phyloP scores from a whole-genome alignment of 768 basidiomycete genomes.

The Xerocomellus dryophilus region DNA sequence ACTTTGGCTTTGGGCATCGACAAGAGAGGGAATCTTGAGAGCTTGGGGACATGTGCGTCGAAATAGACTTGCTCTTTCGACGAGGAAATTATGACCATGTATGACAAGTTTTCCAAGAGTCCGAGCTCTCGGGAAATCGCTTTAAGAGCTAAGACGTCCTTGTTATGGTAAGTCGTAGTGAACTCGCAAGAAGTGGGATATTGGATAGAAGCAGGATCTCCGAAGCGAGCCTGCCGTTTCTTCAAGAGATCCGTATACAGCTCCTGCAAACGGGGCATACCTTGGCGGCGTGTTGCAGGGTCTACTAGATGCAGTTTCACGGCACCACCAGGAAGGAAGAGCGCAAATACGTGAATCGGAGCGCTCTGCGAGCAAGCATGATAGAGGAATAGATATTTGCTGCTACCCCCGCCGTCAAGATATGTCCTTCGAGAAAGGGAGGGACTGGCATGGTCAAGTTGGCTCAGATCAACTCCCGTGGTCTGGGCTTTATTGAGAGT shows the following conservation, averaged over 20 bases:
- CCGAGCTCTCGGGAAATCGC: slow-evolving; percentile 86
- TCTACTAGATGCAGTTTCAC: slow-evolving; percentile 89
- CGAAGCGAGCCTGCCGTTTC: slow-evolving; percentile 45
- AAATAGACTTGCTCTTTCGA: slow-evolving; percentile 82
- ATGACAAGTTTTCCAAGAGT: slow-evolving; percentile 67
- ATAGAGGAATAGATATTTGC: slow-evolving; percentile 85
- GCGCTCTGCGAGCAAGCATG: slow-evolving; percentile 75
- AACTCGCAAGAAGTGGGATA: slow-evolving; percentile 68
- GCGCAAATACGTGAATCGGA: slow-evolving; percentile 80
- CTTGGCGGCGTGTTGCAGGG: slow-evolving; percentile 80
- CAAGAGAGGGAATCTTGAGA: slow-evolving; percentile 82
- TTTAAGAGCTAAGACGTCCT: slow-evolving; percentile 75
- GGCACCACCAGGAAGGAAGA: slow-evolving; percentile 71
- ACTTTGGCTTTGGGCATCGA: slow-evolving; percentile 79
- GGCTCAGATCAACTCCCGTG: slow-evolving; percentile 75
- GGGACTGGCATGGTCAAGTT: slow-evolving; percentile 63
- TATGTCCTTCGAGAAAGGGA: slow-evolving; percentile 65
- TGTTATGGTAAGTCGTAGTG: slow-evolving; percentile 71
- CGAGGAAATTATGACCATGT: slow-evolving; percentile 81
- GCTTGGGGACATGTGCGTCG: slow-evolving; percentile 64
- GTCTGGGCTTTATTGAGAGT: slow-evolving; percentile 83
- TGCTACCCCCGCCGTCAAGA: slow-evolving; percentile 63
- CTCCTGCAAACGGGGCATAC: slow-evolving; percentile 72
- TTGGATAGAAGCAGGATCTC: slow-evolving; percentile 45
- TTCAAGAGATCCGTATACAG: slow-evolving; percentile 62